Conservation (phyloP, 768 basidiomycete species). For the Mycena epipterygia region DNA sequence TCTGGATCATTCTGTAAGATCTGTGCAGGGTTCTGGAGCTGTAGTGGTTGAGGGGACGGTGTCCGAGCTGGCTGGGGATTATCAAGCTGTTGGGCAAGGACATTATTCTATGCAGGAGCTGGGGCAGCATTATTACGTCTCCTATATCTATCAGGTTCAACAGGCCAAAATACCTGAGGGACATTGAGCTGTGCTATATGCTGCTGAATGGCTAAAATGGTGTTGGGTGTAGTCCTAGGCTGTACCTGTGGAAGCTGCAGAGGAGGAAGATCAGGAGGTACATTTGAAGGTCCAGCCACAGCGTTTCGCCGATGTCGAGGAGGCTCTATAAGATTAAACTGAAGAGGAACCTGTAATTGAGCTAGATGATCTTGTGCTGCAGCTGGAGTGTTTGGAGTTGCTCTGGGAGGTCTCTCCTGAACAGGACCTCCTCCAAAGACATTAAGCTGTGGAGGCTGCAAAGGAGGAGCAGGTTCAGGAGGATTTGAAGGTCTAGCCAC, state of each 20-base stretch:
- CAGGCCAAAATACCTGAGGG: background rate
- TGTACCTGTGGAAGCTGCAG: no score
- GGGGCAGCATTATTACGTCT: background rate
- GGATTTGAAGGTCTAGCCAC: slow-evolving; percentile 10
- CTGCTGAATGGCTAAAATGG: background rate
- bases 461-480: background rate
- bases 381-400: no score
- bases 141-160: background rate
- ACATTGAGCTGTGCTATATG: background rate
- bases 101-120: no score
- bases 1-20: background rate
- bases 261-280: no score
- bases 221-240: background rate
- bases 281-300: no score
- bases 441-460: no score
- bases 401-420: no score
- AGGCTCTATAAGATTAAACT: no score
- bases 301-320: no score
- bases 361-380: no score
- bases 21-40: background rate
- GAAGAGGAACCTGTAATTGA: no score
- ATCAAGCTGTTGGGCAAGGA: background rate
- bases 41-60: background rate
- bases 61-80: background rate
- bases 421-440: no score